Evolutionary conservation across 108 stramenopile species (phyloP), one percentile per base, ranked within the genome.

Genomic region (Schizochytrium sp.): DNA sequence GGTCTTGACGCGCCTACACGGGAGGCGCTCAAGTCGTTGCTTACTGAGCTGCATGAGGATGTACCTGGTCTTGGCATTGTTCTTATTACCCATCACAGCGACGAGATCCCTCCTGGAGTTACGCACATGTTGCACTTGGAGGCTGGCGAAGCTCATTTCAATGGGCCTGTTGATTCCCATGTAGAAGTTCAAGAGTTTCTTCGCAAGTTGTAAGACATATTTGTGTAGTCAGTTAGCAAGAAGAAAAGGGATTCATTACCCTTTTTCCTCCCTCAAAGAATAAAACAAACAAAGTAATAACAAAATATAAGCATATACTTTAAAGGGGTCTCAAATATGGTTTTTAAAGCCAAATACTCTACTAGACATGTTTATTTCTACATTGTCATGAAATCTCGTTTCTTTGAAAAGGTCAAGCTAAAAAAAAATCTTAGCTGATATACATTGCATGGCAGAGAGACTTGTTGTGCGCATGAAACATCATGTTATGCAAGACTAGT

Each of bases 91-190:
- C 76, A 83, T 28, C 76, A 83, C 47, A 28, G 50, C 76, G 76
- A 83, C 76, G 76, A 83, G 53, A 55, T 83, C 55, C 76, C 76
- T 5, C 50, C 49, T 38, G 47, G 76, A 1, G 53, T 83, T 53
- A 83, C 50, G 47, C 76, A 83, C 76, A 83, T 83, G 76, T 53
- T 83, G 12, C 47, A 55, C 47, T 53, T 83, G 50, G 76, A 83
- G 15, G 50, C 47, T 10, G 76, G 76, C 0, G 50, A 83, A 42
- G 76, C 76, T 38, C 12, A 44, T 0, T 38, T 7, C 12, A 69
- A 69, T 15, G 64, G 64, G 64, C 64, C 64, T 7, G 64, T 69
- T 7, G 64, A 69, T 8, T 69, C 64, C 12, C 40, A 44, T 15
- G 64, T 44, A 7, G 64, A 38, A 0, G 64, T 69, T 7, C 64